These are phyloP conservation scores for Trichophyton equinum DNA, from an alignment of 2,329 filamentous ascomycete genomes.

Conservation along the genomic window DNA sequence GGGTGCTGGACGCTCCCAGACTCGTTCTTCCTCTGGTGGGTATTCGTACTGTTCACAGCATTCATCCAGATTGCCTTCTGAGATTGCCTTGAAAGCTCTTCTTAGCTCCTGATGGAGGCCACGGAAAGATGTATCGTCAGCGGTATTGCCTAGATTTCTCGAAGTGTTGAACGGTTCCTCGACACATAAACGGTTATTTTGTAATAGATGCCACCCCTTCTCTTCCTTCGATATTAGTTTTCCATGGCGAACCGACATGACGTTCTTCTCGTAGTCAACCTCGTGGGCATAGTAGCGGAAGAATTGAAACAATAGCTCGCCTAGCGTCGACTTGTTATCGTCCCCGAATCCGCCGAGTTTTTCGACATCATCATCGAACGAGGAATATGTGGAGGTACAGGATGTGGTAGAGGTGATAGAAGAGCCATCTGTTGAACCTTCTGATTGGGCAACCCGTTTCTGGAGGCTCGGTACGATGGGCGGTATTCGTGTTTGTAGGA, in stretches of 20 bases:
- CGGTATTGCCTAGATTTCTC: conserved; percentile 89
- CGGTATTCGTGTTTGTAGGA: conserved; percentile 74
- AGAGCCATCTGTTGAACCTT: conserved; percentile 51
- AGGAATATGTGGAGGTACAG: conserved; percentile 17
- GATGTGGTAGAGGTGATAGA: conserved; percentile 28
- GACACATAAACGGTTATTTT: conserved; percentile 79
- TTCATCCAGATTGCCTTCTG: conserved; percentile 63
- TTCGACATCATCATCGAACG: conserved; percentile 77
- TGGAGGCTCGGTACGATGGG: conserved; percentile 80
- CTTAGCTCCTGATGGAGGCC: conserved; percentile 83
- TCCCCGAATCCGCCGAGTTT: conserved; percentile 61
- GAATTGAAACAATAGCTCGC: conserved; percentile 84
- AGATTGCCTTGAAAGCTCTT: conserved; percentile 71
- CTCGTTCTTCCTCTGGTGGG: conserved; percentile 61
- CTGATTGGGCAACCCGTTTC: conserved; percentile 41
- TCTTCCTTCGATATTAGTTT: conserved; percentile 65
- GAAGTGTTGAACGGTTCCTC: conserved; percentile 90
- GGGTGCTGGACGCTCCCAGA: conserved; percentile 44
- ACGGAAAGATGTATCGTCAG: conserved; percentile 85
- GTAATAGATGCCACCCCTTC: conserved; percentile 72
- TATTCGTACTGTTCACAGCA: conserved; percentile 82
- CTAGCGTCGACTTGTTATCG: conserved; percentile 69
- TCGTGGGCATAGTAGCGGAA: conserved; percentile 92
- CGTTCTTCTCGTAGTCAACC: conserved; percentile 73
- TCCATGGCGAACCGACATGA: conserved; percentile 74